Evolutionary conservation across 140 eudicot species (phyloP), one percentile per base, ranked within the genome.

Genomic region (Cichorium intybus): DNA sequence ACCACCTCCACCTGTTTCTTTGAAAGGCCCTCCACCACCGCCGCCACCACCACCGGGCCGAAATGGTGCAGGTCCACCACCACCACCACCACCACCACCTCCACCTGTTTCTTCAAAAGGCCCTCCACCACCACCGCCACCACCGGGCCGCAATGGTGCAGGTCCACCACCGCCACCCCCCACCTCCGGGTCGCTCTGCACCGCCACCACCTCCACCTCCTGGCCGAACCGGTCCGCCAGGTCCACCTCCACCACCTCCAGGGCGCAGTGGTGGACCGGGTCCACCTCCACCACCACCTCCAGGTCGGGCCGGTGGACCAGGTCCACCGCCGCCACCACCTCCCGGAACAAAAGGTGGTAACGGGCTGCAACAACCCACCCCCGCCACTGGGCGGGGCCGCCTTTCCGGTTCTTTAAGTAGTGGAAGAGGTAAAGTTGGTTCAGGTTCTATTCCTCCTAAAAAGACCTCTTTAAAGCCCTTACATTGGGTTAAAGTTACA

Each of bases 401-500:
- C 64, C 43, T 81, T 37, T 15, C 56, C 73, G 80, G 84, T 37
- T 39, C 84, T 62, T 62, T 75, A 50, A 69, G 75, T 77, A 77
- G 59, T 55, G 86, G 82, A 80, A 79, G 76, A 81, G 82, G 96
- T 56, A 77, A 87, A 75, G 77, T 57, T 73, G 60, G 80, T 69
- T 58, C 57, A 12, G 84, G 82, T 21, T 71, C 90, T 56, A 85
- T 83, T 61, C 87, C 96, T 45, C 95, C 96, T 3, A 92, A 88
- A 58, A 88, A 75, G 73, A 55, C 89, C 17, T 83, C 98, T 20
- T 68, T 92, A 54, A 92, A 92, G 75, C 98, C 98, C 51, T 80
- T 92, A 60, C 96, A 92, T 49, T 92, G 96, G 98, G 92, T 85
- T 8, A 92, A 92, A 81, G 98, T 92, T 60, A 92, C 98, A 26